These are phyloP conservation scores for Calonectria henricotiae DNA, from an alignment of 2,329 filamentous ascomycete species.

Conservation along the genomic window DNA sequence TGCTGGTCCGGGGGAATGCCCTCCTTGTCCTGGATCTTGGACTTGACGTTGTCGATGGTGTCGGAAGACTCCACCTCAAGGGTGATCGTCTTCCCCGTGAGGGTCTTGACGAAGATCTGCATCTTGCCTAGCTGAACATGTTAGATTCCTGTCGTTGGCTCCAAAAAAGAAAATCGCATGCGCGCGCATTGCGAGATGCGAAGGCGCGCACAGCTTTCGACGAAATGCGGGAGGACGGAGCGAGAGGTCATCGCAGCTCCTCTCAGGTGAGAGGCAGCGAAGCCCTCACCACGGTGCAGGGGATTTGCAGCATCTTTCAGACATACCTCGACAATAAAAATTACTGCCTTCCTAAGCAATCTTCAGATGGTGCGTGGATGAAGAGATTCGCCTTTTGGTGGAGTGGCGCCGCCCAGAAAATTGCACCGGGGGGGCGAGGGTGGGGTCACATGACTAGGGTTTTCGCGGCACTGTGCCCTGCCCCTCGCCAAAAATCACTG, in stretches of 20 bases:
- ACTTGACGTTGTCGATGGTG: conserved; percentile 99
- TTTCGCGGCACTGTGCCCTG: conserved; percentile 44
- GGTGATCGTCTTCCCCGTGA: conserved; percentile 99
- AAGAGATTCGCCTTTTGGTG: conserved; percentile 52
- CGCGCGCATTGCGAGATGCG: conserved; percentile 28
- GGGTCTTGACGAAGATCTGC: conserved; percentile 86
- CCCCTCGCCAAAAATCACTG: conserved; percentile 26
- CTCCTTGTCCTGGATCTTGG: conserved; percentile 99
- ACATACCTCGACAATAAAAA: conserved; percentile 76
- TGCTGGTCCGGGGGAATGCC: conserved; percentile 99
- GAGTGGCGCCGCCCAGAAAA: conserved; percentile 56
- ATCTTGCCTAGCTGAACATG: conserved; percentile 74
- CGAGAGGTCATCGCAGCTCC: conserved; percentile 46
- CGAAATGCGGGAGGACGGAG: conserved; percentile 1
- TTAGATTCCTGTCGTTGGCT: conserved; percentile 57
- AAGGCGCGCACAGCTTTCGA: conserved; percentile 25
- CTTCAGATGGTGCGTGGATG: conserved; percentile 68
- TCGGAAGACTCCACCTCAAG: conserved; percentile 99
- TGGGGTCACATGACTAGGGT: conserved; percentile 56
- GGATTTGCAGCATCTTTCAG: conserved; percentile 67
- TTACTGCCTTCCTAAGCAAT: conserved; percentile 77
- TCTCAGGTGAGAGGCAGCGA: conserved; percentile 57
- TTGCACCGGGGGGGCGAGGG: conserved; percentile 36
- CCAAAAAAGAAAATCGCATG: conserved; percentile 15
- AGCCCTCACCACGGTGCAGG: conserved; percentile 51